Evolutionary conservation across 306 rosid species (phyloP).

Genomic region (Cicer bijugum): DNA sequence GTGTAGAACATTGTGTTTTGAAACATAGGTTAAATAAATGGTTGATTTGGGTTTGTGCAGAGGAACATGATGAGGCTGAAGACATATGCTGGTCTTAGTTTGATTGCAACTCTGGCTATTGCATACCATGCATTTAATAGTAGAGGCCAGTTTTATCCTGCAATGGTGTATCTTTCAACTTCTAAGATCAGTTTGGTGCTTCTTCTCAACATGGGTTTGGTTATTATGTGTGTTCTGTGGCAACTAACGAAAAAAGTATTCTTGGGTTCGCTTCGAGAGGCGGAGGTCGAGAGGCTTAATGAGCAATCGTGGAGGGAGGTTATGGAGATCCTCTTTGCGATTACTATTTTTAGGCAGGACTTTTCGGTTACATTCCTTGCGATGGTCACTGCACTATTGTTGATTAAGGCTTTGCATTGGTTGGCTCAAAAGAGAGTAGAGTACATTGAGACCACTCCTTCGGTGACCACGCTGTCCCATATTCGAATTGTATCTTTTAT

Average conservation of each 20-base stretch:
- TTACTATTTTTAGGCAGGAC: constrained; percentile 95
- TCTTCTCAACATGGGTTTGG: constrained; percentile 95
- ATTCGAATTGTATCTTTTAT: constrained; percentile 91
- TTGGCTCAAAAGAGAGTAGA: constrained; percentile 98
- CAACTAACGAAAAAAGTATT: constrained; percentile 80
- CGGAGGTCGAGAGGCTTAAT: constrained; percentile 97
- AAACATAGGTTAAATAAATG: constrained; percentile 38
- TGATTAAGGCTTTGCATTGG: constrained; percentile 97
- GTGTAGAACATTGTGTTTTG: constrained; percentile 18
- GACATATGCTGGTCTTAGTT: constrained; percentile 88
- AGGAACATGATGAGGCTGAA: constrained; percentile 82
- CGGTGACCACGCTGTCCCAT: constrained; percentile 77
- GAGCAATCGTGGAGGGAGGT: constrained; percentile 99
- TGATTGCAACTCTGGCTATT: constrained; percentile 81
- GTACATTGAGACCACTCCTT: constrained; percentile 96
- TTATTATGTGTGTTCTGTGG: constrained; percentile 87
- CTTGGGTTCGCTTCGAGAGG: constrained; percentile 94
- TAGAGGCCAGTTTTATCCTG: constrained; percentile 96
- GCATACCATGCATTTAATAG: constrained; percentile 90
- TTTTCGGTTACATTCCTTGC: constrained; percentile 91
- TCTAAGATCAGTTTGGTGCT: constrained; percentile 96
- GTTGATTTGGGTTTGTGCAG: constrained; percentile 40
- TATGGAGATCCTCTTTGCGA: constrained; percentile 96
- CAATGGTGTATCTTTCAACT: constrained; percentile 92
- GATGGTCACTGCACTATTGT: constrained; percentile 81